Percentiles rank a stretch among this genome's conserved stretches.
phyloP scores from a whole-genome alignment of 331 rosid genomes.

The Erythrophleum ivorense region DNA sequence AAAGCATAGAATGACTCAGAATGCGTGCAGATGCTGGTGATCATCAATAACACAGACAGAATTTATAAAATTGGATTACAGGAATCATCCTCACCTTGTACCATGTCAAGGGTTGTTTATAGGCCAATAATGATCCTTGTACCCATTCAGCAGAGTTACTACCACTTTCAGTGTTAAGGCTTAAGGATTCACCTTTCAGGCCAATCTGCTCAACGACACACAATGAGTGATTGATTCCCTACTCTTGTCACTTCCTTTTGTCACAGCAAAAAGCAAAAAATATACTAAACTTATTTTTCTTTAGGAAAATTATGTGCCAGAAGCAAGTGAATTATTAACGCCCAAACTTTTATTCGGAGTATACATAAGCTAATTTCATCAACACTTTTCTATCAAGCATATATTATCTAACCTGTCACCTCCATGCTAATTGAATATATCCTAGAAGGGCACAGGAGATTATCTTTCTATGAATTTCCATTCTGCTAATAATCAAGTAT shows the following conservation, averaged over 20 bases:
- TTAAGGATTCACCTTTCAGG: constrained; percentile 74
- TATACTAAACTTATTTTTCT: neutral
- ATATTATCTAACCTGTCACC: neutral
- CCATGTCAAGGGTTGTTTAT: constrained; percentile 84
- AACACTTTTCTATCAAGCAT: neutral
- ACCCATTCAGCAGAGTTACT: constrained; percentile 79
- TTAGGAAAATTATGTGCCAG: neutral
- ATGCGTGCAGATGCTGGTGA: neutral
- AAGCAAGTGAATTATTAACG: neutral
- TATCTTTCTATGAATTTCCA: neutral
- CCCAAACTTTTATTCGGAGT: neutral
- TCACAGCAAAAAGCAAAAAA: neutral
- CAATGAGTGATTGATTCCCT: constrained; percentile 8
- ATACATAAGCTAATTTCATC: neutral
- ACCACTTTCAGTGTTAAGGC: constrained; percentile 69
- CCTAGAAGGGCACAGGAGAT: neutral
- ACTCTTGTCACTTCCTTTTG: neutral
- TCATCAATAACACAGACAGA: constrained; percentile 1
- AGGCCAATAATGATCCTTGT: constrained; percentile 60
- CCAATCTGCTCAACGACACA: constrained; percentile 68
- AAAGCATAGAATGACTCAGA: constrained; percentile 36
- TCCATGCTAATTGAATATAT: constrained; percentile 1
- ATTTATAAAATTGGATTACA: constrained; percentile 4
- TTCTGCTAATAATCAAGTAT: constrained; percentile 9
- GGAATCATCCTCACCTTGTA: constrained; percentile 69